phyloP scores from a whole-genome alignment of 805 yeast species.

The Candida coleopterorum region DNA sequence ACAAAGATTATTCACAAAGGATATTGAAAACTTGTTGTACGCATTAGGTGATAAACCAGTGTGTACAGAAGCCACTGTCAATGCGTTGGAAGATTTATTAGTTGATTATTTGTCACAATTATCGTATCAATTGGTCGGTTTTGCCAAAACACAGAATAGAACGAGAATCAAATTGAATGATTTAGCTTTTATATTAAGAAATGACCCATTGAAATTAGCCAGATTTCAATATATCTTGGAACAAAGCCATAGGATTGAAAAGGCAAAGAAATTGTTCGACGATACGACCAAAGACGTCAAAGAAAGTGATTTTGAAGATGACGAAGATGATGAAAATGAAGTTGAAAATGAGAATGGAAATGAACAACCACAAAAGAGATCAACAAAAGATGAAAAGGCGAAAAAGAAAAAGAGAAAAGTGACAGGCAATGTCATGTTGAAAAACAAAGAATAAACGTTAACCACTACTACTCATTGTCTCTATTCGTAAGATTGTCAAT shows the following conservation, averaged over 20 bases:
- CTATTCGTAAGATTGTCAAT: too few species aligned
- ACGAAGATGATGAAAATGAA: constrained; percentile 15
- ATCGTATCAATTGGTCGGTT: constrained; percentile 26
- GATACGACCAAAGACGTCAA: constrained; percentile 19
- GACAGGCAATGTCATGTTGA: constrained; percentile 13
- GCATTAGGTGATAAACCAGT: constrained; percentile 41
- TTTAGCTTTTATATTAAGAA: constrained; percentile 35
- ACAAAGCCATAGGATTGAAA: constrained; percentile 31
- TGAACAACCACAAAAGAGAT: background rate
- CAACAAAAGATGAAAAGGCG: constrained; percentile 8
- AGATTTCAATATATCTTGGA: constrained; percentile 37
- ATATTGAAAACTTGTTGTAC: constrained; percentile 37
- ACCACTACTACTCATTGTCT: background rate
- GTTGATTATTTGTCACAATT: constrained; percentile 33
- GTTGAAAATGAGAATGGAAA: constrained; percentile 7
- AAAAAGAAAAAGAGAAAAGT: constrained; percentile 22
- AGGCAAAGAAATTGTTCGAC: constrained; percentile 39
- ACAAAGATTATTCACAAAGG: constrained; percentile 36
- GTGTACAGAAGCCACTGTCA: constrained; percentile 33
- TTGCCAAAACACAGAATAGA: constrained; percentile 35
- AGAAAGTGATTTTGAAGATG: constrained; percentile 12
- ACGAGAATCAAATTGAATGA: constrained; percentile 38
- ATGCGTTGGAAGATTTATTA: constrained; percentile 35
- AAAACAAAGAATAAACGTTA: background rate
- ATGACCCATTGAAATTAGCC: constrained; percentile 40